Evolutionary conservation across 23 red algal genomes (phyloP), one percentile per base, ranked within the genome.

Genomic region (Agarophyton chilense): DNA sequence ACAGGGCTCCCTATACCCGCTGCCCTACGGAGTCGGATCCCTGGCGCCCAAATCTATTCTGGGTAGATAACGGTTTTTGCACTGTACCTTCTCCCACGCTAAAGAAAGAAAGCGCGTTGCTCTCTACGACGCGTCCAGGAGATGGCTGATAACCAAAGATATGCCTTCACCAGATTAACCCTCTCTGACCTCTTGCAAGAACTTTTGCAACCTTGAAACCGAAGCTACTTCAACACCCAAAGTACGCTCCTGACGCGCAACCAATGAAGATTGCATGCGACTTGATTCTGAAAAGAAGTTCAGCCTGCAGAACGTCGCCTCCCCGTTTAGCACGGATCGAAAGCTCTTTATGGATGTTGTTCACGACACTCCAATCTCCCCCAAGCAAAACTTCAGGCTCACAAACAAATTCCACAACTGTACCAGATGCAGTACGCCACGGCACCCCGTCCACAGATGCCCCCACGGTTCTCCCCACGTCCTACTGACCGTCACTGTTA

Each of bases 1-100:
- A 17, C 56, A 61, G 56, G 56, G 9, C 5, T 10, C 5, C 7
- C 56, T 61, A 61, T 17, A 6, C 31, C 67, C 31, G 42, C 67
- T 47, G 21, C 34, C 67, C 36, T 41, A 47, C 8, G 42, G 45
- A 26, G 53, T 36, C 22, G 44, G n/a, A 78, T 46, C 46, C 52
- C 33, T 57, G 74, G 42, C 74, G 3, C 46, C 74, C 74, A 36
- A 36, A 78, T 44, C 25, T 36, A 44, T 33, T 78, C 74, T 36
- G 74, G 74, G 74, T 78, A 33, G 74, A 36, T 55, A 78, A 55
- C 74, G 74, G 26, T 36, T 78, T 78, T 46, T 56, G 41, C 44
- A 25, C 45, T 78, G 45, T 54, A 78, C 74, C 74, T 57, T 18
- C 47, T 78, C 31, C 67, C 7, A 36, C 74, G 74, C 43, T 55